Conservation (phyloP, 176 grass and related monocot genomes). For the Zoysia japonica region DNA sequence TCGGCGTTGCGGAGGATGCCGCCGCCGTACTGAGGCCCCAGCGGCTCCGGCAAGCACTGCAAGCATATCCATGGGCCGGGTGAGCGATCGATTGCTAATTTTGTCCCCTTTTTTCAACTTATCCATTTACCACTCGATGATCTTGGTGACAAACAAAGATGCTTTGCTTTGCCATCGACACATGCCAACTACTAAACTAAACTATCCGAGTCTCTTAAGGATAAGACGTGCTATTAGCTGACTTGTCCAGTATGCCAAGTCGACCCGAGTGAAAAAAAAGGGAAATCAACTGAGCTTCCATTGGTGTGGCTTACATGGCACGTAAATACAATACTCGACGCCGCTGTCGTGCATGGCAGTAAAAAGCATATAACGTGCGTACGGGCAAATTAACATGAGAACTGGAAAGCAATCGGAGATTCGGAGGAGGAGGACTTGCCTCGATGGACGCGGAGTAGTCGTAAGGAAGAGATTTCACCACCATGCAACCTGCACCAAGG, state of each 20-base stretch:
- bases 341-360: constrained; percentile 30
- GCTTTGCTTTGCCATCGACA: neutral
- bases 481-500: constrained; percentile 17
- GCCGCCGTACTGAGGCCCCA: constrained; percentile 66
- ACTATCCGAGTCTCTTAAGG: neutral
- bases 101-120: too few species aligned
- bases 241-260: constrained; percentile 1
- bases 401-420: neutral
- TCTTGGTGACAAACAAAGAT: neutral
- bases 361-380: constrained; percentile 27
- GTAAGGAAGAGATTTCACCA: constrained; percentile 53
- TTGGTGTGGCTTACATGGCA: neutral
- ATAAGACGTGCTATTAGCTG: neutral
- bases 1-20: constrained; percentile 78
- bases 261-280: neutral
- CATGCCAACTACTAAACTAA: neutral
- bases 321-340: neutral
- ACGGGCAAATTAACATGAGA: constrained; percentile 11
- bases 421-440: constrained; percentile 34
- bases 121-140: neutral
- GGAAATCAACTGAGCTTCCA: neutral
- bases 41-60: constrained; percentile 81
- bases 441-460: constrained; percentile 71
- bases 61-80: neutral
- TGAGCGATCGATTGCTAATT: too few species aligned